These are phyloP conservation scores for Effrenium voratum DNA, from an alignment of 73 alveolate species.

Conservation along the genomic window DNA sequence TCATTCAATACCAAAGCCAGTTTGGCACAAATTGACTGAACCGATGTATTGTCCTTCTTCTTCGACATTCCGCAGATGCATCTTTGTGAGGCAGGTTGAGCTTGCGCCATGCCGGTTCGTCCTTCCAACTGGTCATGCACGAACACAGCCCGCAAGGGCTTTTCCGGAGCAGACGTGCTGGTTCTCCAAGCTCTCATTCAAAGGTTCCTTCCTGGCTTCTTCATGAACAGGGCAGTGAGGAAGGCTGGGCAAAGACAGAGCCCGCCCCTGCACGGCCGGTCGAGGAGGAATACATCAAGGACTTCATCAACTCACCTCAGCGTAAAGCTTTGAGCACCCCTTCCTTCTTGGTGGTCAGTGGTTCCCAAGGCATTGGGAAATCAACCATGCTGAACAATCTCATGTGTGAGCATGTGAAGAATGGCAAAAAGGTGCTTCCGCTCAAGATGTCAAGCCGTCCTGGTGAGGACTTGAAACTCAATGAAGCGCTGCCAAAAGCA, in stretches of 20 bases:
- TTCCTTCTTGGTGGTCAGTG: constrained; percentile 17
- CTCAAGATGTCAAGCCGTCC: constrained; percentile 3
- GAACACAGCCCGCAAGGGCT: constrained; percentile 6
- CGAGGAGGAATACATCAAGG: constrained; percentile 21
- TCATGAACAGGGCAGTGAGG: background rate
- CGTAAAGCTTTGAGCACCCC: background rate
- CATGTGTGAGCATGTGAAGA: constrained; percentile 6
- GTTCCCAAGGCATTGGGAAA: constrained; percentile 37
- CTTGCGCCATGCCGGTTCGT: constrained; percentile 23
- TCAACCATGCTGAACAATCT: constrained; percentile 12
- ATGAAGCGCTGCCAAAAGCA: constrained; percentile 24
- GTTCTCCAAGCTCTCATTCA: background rate
- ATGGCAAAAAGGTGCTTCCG: constrained; percentile 23
- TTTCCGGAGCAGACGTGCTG: constrained; percentile 36
- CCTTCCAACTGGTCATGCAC: constrained; percentile 22
- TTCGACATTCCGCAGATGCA: constrained; percentile 10
- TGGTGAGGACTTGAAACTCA: constrained; percentile 5
- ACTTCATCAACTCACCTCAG: constrained; percentile 38
- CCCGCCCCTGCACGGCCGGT: background rate
- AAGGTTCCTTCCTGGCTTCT: constrained; percentile 35
- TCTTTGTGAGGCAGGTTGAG: constrained; percentile 17
- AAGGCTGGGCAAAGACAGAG: background rate
- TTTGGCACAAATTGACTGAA: too few species aligned
- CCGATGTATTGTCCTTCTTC: too few species aligned
- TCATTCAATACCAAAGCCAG: too few species aligned